Conservation (phyloP, 352 stramenopile genomes). For the Aphanomyces cochlioides region DNA sequence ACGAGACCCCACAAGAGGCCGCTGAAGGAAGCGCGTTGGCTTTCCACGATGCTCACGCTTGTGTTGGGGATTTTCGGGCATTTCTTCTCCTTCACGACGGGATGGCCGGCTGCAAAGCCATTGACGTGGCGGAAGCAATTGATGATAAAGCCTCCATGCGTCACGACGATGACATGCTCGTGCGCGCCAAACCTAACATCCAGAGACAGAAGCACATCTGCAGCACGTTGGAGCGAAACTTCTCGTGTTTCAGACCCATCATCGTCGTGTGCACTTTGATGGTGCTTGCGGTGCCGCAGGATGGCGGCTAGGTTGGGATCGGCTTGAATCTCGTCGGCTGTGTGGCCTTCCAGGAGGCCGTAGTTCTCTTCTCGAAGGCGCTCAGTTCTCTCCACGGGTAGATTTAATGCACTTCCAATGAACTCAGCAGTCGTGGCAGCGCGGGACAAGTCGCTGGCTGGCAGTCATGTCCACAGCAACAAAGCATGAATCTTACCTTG, state of each 20-base stretch:
- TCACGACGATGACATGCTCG: constrained; percentile 6
- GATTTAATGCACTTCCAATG: background rate
- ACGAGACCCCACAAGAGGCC: too few relatives aligned
- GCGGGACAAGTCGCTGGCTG: constrained; percentile 7
- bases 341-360: constrained; percentile 26
- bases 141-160: constrained; percentile 26
- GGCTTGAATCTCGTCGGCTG: constrained; percentile 18
- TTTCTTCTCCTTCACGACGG: constrained; percentile 6
- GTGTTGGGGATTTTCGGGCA: constrained; percentile 25
- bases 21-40: too few relatives aligned
- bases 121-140: constrained; percentile 22
- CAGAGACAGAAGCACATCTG: background rate
- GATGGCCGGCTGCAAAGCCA: background rate
- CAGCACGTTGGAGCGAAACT: background rate
- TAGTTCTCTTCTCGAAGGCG: constrained; percentile 24
- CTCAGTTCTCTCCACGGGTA: background rate
- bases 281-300: background rate
- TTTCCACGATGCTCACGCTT: constrained; percentile 19
- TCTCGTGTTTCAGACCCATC: constrained; percentile 3
- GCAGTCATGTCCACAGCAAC: background rate
- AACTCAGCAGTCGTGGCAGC: background rate
- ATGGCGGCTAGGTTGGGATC: background rate
- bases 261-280: background rate
- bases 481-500: background rate
- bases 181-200: background rate